Conservation (phyloP, 2,329 filamentous ascomycete species). For the Aspergillus quadricinctus region DNA sequence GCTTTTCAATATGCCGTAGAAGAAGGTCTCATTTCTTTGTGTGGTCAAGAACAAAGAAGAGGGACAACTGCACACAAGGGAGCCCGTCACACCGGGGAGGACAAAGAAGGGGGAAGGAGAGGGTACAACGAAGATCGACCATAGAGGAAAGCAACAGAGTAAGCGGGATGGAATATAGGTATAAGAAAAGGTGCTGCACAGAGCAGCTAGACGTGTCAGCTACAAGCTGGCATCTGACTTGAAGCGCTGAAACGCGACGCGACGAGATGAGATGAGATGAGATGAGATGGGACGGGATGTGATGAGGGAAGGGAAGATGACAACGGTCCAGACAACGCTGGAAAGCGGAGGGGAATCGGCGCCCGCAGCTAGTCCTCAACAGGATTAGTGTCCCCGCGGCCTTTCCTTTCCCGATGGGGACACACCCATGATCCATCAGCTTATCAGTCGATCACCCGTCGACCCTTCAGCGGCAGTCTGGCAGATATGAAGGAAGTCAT, state of each 20-base stretch:
- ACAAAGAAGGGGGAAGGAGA: neutral
- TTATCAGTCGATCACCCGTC: neutral
- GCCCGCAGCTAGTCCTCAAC: slow-evolving; percentile 13
- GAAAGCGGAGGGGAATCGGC: slow-evolving; percentile 10
- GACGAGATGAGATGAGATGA: neutral
- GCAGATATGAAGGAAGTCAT: neutral
- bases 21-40: neutral
- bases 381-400: slow-evolving; percentile 9
- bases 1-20: neutral
- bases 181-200: neutral
- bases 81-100: neutral
- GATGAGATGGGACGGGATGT: neutral
- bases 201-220: neutral
- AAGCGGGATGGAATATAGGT: neutral
- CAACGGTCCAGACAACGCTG: slow-evolving; percentile 15
- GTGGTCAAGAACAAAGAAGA: neutral
- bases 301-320: slow-evolving; percentile 7
- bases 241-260: neutral
- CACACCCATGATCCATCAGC: too few relatives aligned
- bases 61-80: neutral
- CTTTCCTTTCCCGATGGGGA: slow-evolving; percentile 1
- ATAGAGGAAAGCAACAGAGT: neutral
- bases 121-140: neutral
- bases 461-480: neutral
- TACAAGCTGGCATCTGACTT: neutral